Evolutionary conservation across 106 monocot species (phyloP), one percentile per base, ranked within the genome.

Genomic region (Allium cepa): DNA sequence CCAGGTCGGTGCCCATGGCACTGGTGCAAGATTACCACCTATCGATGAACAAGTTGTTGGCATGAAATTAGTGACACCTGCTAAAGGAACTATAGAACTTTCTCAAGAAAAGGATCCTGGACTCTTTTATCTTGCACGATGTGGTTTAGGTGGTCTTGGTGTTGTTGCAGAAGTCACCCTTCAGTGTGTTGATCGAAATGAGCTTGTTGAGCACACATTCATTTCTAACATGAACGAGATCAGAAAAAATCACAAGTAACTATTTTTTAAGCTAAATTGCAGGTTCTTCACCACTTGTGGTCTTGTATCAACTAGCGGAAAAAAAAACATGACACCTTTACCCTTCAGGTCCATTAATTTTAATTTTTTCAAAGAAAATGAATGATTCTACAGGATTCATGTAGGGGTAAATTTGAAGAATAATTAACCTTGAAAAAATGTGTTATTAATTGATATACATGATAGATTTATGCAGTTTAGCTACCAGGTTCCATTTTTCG

Each of bases 131-230:
- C 73, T 94, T 17, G 91, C 84, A 69, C 96, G 96, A 8, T 96
- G 96, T 78, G 91, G 96, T 60, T 79, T 96, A 48, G 96, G 96
- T 56, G 86, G 91, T 26, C 85, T 96, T 74, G 96, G 96, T 63
- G 96, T 96, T 12, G 92, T 96, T 61, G 85, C 96, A 63, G 96
- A 96, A 82, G 92, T 96, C 49, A 96, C 92, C 63, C 57, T 92
- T 53, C 91, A 96, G 56, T 96, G 96, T 76, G 88, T 96, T 56
- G 91, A 96, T 10, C 81, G 96, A 60, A 91, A 96, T 56, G 86
- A 92, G 73, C 92, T 96, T 69, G 83, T 96, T n/a, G 96, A 96
- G 52, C 92, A 92, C 69, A 96, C 95, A 47, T 96, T 96, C 70
- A 84, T 88, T 10, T 86, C 92, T 18, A 84, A 88, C 63, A 63